Conservation (phyloP, 1,284 basidiomycete genomes). For the Ustilago xerochloae region DNA sequence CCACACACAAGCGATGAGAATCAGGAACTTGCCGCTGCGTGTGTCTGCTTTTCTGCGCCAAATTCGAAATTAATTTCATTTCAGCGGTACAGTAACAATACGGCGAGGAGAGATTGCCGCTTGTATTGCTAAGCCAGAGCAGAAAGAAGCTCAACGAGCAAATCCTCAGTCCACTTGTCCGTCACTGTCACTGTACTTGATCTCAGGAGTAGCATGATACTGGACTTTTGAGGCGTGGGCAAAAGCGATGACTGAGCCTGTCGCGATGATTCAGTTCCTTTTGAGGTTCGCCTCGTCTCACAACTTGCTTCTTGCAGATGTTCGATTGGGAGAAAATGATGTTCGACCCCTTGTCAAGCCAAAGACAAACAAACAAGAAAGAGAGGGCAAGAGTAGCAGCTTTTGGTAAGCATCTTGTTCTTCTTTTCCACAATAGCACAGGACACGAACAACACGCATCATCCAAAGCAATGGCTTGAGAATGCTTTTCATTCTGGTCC, state of each 20-base stretch:
- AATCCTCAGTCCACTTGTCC: no score
- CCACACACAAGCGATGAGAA: no score
- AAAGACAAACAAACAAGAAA: neutral
- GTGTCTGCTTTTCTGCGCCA: neutral
- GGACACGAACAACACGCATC: no score
- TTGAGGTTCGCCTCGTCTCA: slow-evolving; percentile 2
- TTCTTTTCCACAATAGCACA: neutral
- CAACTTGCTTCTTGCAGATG: slow-evolving; percentile 21
- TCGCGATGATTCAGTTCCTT: no score
- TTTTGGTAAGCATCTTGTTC: neutral
- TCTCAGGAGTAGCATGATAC: no score
- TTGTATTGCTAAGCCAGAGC: no score
- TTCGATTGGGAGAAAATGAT: slow-evolving; percentile 31
- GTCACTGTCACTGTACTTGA: no score
- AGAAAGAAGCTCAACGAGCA: no score
- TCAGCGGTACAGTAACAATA: neutral
- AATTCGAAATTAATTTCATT: neutral
- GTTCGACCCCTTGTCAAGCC: slow-evolving; percentile 12
- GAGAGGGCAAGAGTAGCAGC: neutral
- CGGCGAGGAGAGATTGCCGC: no score
- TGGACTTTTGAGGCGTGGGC: no score
- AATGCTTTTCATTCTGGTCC: neutral
- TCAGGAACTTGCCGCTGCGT: neutral
- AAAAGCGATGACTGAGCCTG: no score
- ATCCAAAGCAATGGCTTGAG: neutral